These are phyloP conservation scores for Dacryopinax primogenitus DNA, from an alignment of 768 basidiomycete species.

Conservation along the genomic window DNA sequence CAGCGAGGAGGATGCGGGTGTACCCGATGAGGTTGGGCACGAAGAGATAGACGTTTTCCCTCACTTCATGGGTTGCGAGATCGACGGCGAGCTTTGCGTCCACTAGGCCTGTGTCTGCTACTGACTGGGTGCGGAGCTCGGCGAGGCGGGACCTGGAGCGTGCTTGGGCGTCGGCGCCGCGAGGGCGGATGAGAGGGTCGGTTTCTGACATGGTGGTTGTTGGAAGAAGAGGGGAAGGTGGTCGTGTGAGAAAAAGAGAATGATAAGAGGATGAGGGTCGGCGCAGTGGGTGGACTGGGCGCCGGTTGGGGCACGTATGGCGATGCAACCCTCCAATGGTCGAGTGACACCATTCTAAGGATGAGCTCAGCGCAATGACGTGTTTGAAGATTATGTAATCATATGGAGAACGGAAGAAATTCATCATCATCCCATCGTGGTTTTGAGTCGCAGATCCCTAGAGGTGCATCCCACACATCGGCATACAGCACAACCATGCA, in stretches of 20 bases:
- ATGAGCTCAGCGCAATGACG: neutral
- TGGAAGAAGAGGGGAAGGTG: neutral
- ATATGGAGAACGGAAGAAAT: neutral
- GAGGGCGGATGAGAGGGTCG: constrained; percentile 1
- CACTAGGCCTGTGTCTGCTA: constrained; percentile 22
- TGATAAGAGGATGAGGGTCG: neutral
- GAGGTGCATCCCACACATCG: too few relatives aligned
- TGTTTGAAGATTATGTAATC: neutral
- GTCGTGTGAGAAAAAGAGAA: neutral
- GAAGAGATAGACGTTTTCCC: constrained; percentile 96
- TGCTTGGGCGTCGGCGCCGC: neutral
- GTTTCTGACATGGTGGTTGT: neutral
- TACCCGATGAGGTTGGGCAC: constrained; percentile 96
- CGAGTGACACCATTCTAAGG: neutral
- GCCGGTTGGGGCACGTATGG: neutral
- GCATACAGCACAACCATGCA: neutral
- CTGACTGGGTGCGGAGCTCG: constrained; percentile 5
- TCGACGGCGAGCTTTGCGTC: constrained; percentile 79
- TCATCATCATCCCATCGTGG: too few relatives aligned
- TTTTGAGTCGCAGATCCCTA: too few relatives aligned
- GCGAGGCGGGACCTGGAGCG: neutral
- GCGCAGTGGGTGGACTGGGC: neutral
- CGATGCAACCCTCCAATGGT: neutral
- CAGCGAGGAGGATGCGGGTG: constrained; percentile 79
- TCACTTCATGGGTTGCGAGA: constrained; percentile 69